phyloP scores from a whole-genome alignment of 192 early-diverging fungal species.

The Backusella mclennaniae region DNA sequence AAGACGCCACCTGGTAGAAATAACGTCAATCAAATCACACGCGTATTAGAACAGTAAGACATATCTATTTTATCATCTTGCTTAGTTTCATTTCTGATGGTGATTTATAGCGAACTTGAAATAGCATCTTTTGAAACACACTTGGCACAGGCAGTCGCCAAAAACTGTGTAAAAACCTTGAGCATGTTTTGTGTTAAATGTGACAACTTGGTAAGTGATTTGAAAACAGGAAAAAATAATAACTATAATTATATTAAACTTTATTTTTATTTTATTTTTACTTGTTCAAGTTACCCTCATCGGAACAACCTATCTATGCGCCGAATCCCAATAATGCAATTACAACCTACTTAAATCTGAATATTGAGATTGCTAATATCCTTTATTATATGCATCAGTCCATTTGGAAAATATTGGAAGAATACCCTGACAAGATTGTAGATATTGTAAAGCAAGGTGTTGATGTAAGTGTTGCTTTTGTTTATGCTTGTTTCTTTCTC shows the following conservation, averaged over 20 bases:
- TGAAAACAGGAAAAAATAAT: neutral
- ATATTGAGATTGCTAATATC: slow-evolving; percentile 61
- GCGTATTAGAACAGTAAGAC: slow-evolving; percentile 56
- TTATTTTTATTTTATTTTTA: slow-evolving; percentile 11
- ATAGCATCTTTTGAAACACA: slow-evolving; percentile 60
- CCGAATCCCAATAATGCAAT: slow-evolving; percentile 17
- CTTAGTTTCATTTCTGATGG: neutral
- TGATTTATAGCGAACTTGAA: slow-evolving; percentile 57
- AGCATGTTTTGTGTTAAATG: slow-evolving; percentile 59
- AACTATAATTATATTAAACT: slow-evolving; percentile 15
- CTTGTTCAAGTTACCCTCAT: slow-evolving; percentile 11
- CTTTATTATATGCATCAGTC: slow-evolving; percentile 61
- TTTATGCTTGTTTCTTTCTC: neutral
- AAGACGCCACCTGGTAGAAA: slow-evolving; percentile 40
- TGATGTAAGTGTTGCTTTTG: slow-evolving; percentile 36
- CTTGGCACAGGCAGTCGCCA: slow-evolving; percentile 47
- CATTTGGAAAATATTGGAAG: slow-evolving; percentile 56
- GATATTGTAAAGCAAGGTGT: slow-evolving; percentile 51
- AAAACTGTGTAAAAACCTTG: slow-evolving; percentile 57
- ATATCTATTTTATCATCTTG: neutral
- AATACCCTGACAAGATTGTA: slow-evolving; percentile 49
- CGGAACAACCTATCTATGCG: slow-evolving; percentile 37
- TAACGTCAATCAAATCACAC: slow-evolving; percentile 55
- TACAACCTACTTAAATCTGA: slow-evolving; percentile 45
- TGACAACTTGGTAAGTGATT: slow-evolving; percentile 48